Percentiles rank a stretch among this genome's conserved stretches.
Evolutionary conservation across 306 rosid species (phyloP).

Genomic region (Vicia villosa): DNA sequence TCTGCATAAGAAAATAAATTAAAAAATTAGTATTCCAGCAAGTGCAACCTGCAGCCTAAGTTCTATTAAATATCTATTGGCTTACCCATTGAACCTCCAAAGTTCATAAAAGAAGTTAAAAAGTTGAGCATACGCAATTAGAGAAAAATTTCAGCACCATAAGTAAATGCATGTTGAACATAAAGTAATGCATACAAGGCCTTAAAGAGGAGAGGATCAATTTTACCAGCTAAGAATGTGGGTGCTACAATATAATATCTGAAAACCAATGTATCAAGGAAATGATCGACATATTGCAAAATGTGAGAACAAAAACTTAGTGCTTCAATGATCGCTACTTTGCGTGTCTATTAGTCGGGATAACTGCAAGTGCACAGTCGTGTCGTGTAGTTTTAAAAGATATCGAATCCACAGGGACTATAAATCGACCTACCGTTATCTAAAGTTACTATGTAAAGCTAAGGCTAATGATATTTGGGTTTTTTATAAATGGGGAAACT

Average conservation of each 20-base stretch:
- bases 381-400: too few relatives aligned
- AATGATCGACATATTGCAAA: constrained; percentile 30
- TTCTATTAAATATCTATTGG: constrained; percentile 18
- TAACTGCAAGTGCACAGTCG: too few relatives aligned
- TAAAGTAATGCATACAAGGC: constrained; percentile 68
- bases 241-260: constrained; percentile 94
- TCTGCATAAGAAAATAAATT: too few relatives aligned
- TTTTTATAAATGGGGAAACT: too few relatives aligned
- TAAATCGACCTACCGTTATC: too few relatives aligned
- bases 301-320: constrained; percentile 25
- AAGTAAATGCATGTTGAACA: constrained; percentile 20
- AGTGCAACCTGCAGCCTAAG: constrained; percentile 27
- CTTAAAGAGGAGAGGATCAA: constrained; percentile 85
- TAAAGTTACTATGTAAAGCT: too few relatives aligned
- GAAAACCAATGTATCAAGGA: constrained; percentile 67
- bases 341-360: too few relatives aligned
- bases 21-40: constrained; percentile 2
- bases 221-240: constrained; percentile 84
- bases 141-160: constrained; percentile 19
- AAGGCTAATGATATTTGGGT: too few relatives aligned
- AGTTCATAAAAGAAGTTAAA: constrained; percentile 87
- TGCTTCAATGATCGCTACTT: too few relatives aligned
- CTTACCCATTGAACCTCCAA: constrained; percentile 91
- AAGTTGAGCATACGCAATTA: constrained; percentile 63
- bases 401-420: too few relatives aligned